Conservation (phyloP, 169 alveolate genomes). For the Babesia bovis region DNA sequence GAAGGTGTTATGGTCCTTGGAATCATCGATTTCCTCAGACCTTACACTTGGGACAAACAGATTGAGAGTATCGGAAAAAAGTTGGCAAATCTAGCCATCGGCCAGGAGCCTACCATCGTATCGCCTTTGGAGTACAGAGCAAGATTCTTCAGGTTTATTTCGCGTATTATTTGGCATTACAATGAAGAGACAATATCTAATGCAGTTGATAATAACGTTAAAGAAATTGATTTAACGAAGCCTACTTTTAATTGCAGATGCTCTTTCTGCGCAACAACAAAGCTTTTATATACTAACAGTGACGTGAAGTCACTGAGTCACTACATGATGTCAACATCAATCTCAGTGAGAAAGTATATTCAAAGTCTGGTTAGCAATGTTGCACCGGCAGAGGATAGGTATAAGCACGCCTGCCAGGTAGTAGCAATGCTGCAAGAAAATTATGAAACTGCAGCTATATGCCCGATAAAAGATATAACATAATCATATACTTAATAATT, state of each 20-base stretch:
- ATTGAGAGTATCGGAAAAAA: slow-evolving; percentile 67
- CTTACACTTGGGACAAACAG: slow-evolving; percentile 73
- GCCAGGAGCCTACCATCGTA: slow-evolving; percentile 64
- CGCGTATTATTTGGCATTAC: slow-evolving; percentile 14
- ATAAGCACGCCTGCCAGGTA: not conserved
- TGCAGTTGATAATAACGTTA: not conserved
- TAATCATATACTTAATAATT: too few species aligned
- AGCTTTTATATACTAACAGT: not conserved
- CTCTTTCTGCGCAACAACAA: not conserved
- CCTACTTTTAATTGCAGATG: slow-evolving; percentile 10
- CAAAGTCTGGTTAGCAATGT: not conserved
- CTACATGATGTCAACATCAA: slow-evolving; percentile 46
- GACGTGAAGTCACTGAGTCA: slow-evolving; percentile 26
- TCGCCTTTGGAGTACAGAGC: slow-evolving; percentile 61
- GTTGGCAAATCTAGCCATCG: slow-evolving; percentile 62
- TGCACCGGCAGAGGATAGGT: not conserved
- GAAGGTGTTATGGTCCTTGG: slow-evolving; percentile 45
- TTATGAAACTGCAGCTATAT: slow-evolving; percentile 6
- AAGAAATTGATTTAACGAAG: not conserved
- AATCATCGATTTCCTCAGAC: slow-evolving; percentile 61
- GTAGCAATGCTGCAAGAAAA: not conserved
- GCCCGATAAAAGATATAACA: too few species aligned
- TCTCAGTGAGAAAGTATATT: slow-evolving; percentile 26
- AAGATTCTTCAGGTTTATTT: slow-evolving; percentile 40
- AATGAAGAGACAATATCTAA: not conserved